A percentile compares a stretch with the other conserved stretches of the same genome.
These are phyloP conservation scores for Gossypium davidsonii DNA, from an alignment of 441 rosid species.

Conservation along the genomic window DNA sequence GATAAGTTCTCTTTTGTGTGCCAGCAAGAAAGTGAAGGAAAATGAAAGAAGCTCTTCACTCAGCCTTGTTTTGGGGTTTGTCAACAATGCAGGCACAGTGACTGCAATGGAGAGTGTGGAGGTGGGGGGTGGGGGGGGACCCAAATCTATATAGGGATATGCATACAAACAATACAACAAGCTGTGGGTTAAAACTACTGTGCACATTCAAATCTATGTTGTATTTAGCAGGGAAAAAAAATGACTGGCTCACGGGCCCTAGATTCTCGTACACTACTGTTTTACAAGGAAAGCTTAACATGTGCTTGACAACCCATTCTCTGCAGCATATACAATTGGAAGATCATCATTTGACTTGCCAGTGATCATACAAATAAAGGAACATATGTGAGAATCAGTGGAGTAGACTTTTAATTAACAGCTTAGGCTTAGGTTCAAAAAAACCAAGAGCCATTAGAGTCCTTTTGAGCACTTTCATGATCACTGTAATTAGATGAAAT, in stretches of 20 bases:
- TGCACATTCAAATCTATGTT: slow-evolving; percentile 33
- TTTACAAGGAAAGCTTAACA: slow-evolving; percentile 2
- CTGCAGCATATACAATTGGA: background rate
- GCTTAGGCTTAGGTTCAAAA: background rate
- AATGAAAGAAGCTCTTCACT: slow-evolving; percentile 13
- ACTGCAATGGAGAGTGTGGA: slow-evolving; percentile 19
- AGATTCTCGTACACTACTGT: slow-evolving; percentile 14
- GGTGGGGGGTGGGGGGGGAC: slow-evolving; percentile 20
- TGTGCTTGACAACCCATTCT: slow-evolving; percentile 18
- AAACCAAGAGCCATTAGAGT: background rate
- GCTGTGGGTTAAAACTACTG: slow-evolving; percentile 30
- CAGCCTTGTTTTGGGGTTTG: slow-evolving; percentile 18
- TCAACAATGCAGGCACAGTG: slow-evolving; percentile 21
- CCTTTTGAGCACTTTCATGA: background rate
- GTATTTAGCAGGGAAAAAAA: slow-evolving; percentile 19
- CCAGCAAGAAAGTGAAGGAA: slow-evolving; percentile 17
- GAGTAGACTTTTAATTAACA: background rate
- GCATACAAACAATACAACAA: slow-evolving; percentile 32
- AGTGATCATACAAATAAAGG: background rate
- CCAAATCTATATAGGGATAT: slow-evolving; percentile 36
- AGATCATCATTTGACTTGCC: background rate
- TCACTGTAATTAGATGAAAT: background rate
- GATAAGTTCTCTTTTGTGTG: slow-evolving; percentile 16
- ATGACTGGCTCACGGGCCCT: slow-evolving; percentile 15
- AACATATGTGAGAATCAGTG: background rate